Base-by-base conservation (phyloP, 108 stramenopile genomes). In the Mediolabrus comicus region DNA sequence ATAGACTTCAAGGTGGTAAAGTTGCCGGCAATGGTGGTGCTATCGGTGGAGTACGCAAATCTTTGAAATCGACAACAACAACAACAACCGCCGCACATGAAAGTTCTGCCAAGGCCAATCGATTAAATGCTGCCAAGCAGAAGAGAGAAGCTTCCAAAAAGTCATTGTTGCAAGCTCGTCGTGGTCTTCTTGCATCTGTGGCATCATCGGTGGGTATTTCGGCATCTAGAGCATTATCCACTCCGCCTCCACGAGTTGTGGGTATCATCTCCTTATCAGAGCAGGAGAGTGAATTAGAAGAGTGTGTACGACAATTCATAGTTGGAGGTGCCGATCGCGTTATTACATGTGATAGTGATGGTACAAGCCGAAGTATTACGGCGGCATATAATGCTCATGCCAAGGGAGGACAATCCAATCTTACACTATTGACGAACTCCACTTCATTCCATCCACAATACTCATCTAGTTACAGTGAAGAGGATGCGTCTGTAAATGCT, bases 191-290 rank as follows among this genome's bases (percentile, higher is more conserved):
- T 53, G 74, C 66, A 11, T 51, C 32, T 31, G 72, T 58, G 14
- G 69, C 31, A 57, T 30, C 31, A 19, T 32, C 31, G 3, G 32
- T 24, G 24, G 65, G 19, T 12, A 33, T 27, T 1, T 49, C 46
- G 3, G 46, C 46, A 22, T 17, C 30, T 0, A 16, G 49, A 33
- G 27, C 28, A 53, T 30, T 43, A 38, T 61, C 80, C 2, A 60
- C 80, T 8, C 79, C 84, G 38, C 72, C 86, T 38, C 95, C 97
- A 3, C 74, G 91, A 52, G 64, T 97, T n/a, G 91, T 95, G 29
- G 95, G 92, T 13, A 94, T 96, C 55, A 78, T 97, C 28, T 87
- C 86, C 16, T 67, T 97, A 38, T 89, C 84, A 7, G 83, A 86
- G 6, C 28, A 32, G 2, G 88, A 84, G 31, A 68, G 63, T 7